Conservation (phyloP, 441 rosid genomes). For the Bruguiera hainesii region DNA sequence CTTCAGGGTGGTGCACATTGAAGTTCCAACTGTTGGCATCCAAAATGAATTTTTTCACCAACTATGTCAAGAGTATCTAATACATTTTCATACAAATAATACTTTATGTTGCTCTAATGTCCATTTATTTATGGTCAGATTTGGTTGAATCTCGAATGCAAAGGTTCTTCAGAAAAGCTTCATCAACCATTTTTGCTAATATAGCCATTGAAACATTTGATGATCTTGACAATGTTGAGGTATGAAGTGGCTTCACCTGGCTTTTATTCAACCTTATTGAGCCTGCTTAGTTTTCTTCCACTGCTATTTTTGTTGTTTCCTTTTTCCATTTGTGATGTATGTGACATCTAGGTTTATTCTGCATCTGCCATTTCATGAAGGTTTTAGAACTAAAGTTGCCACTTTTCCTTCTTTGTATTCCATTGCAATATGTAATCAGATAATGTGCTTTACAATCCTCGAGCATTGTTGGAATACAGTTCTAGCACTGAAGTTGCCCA, state of each 20-base stretch:
- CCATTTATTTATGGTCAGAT: slow-evolving; percentile 42
- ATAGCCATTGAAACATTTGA: slow-evolving; percentile 49
- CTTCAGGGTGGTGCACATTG: background rate
- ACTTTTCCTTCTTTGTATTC: background rate
- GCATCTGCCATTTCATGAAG: slow-evolving; percentile 5
- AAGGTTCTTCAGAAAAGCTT: slow-evolving; percentile 48
- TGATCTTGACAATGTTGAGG: slow-evolving; percentile 69
- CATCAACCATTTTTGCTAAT: slow-evolving; percentile 58
- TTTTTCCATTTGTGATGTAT: no score
- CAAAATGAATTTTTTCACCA: no score
- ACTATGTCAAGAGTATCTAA: no score
- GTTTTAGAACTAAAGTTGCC: background rate
- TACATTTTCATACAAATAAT: no score
- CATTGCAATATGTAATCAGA: background rate
- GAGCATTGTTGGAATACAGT: no score
- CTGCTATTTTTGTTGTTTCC: no score
- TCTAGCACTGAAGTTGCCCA: no score
- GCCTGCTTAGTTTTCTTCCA: no score
- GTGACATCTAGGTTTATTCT: background rate
- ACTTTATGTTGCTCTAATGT: no score
- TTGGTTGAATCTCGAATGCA: slow-evolving; percentile 53
- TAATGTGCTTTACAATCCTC: background rate
- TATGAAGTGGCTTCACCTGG: slow-evolving; percentile 24
- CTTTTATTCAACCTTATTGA: no score
- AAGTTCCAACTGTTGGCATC: no score